phyloP scores from a whole-genome alignment of 192 early-diverging fungal genomes.

The Umbelopsis vinacea region DNA sequence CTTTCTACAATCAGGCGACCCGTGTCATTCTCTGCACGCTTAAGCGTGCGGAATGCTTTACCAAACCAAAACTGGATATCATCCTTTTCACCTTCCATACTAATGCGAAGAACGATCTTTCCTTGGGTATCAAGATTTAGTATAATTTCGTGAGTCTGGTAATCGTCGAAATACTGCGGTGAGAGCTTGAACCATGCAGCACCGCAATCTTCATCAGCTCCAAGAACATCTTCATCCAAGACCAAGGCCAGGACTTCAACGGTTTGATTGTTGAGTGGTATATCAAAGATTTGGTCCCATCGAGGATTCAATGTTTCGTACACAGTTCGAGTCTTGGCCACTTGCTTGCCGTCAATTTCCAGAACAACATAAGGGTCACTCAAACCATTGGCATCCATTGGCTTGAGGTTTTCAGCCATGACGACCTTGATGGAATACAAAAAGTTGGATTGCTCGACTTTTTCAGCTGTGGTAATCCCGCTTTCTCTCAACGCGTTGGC shows the following conservation, averaged over 20 bases:
- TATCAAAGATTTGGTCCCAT: conserved; percentile 81
- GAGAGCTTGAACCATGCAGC: conserved; percentile 63
- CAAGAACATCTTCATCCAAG: conserved; percentile 58
- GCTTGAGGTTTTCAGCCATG: conserved; percentile 64
- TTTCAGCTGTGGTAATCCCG: conserved; percentile 28
- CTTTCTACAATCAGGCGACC: conserved; percentile 71
- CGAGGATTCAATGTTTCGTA: conserved; percentile 76
- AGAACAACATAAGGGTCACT: conserved; percentile 72
- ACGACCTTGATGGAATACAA: conserved; percentile 74
- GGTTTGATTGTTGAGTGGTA: conserved; percentile 55
- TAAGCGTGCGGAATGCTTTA: conserved; percentile 72
- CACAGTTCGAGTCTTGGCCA: conserved; percentile 60
- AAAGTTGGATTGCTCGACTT: conserved; percentile 43
- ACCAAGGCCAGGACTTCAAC: conserved; percentile 48
- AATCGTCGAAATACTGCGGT: conserved; percentile 58
- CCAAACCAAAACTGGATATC: conserved; percentile 86
- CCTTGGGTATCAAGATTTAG: conserved; percentile 74
- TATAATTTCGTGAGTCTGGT: conserved; percentile 68
- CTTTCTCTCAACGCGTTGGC: conserved; percentile 49
- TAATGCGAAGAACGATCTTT: conserved; percentile 67
- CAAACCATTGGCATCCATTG: conserved; percentile 62
- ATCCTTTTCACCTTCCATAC: conserved; percentile 79
- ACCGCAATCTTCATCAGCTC: conserved; percentile 64
- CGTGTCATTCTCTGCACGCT: conserved; percentile 71
- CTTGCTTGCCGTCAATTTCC: conserved; percentile 47